Base-by-base conservation (phyloP, 805 yeast species). In the Ogataea naganishii region DNA sequence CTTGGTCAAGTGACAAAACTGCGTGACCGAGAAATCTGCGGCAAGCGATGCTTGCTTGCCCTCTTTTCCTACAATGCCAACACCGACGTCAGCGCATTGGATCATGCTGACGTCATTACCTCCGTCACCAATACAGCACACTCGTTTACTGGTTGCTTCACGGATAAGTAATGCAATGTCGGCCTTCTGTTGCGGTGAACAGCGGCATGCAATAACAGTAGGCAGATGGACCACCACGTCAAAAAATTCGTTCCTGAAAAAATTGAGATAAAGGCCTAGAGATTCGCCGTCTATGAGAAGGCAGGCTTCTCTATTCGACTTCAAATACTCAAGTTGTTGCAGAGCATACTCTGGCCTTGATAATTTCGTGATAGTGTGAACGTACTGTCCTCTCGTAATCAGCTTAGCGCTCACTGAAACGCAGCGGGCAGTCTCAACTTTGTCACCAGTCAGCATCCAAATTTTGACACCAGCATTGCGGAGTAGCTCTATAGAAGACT, bases 361-460 rank as follows among this genome's bases (percentile, higher is more conserved):
- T 24, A 83, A 51, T 39, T 75, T 79, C 3, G 95, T 81, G 20
- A 92, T 69, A 2, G 86, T 77, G 49, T 88, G 95, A 15, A 92
- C 86, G 43, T 79, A 80, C 56, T 92, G 98, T 4, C 98, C 98
- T 40, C 97, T 72, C 2, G 94, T 69, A 18, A 92, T 89, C 30
- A 92, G 69, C 47, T 88, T 80, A 19, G 96, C 92, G 53, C 95
- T 83, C n/a, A 94, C 82, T 14, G 96, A 86, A 23, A 92, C 96
- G 67, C 98, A 92, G 36, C 86, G 75, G 1, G 98, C 98, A 0
- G 99, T 92, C 58, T 92, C 99, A 6, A 92, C 97, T 53, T 92
- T 92, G 54, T 92, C 99, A 42, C 99, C 99, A 0, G 99, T 92
- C 27, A 92, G 62, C 98, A 92, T 94, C 99, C 99, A 92, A 30